Conservation (phyloP, 2,329 filamentous ascomycete genomes). For the Anisogramma anomala region DNA sequence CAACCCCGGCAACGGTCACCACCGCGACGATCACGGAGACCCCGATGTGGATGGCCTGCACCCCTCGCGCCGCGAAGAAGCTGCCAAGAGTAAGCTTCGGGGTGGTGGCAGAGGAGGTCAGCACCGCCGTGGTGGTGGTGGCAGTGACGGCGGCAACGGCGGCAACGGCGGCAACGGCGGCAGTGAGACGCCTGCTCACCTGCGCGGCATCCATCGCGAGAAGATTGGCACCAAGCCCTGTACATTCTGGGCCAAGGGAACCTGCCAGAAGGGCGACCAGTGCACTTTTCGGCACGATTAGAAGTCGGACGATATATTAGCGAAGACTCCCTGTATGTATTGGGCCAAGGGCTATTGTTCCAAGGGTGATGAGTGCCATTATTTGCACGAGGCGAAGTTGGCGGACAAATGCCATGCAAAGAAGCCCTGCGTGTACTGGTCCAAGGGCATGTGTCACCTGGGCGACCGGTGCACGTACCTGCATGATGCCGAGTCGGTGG, state of each 20-base stretch:
- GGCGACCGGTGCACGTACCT: background rate
- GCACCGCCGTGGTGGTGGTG: constrained; percentile 1
- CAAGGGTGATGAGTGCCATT: background rate
- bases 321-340: background rate
- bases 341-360: background rate
- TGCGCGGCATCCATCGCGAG: constrained; percentile 40
- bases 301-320: no score
- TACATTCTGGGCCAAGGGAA: constrained; percentile 58
- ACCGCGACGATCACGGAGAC: constrained; percentile 22
- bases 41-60: constrained; percentile 19
- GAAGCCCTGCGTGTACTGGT: background rate
- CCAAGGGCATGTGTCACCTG: background rate
- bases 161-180: constrained; percentile 20
- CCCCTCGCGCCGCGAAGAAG: constrained; percentile 20
- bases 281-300: constrained; percentile 62
- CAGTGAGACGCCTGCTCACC: constrained; percentile 18
- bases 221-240: constrained; percentile 57
- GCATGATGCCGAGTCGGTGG: background rate
- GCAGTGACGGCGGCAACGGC: constrained; percentile 27
- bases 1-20: constrained; percentile 18
- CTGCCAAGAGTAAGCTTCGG: constrained; percentile 22
- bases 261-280: constrained; percentile 60
- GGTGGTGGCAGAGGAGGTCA: constrained; percentile 24
- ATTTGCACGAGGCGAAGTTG: background rate
- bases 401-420: no score